A percentile compares a stretch with the other conserved stretches of the same genome.
These are phyloP conservation scores for Linum tenue DNA, from an alignment of 345 rosid genomes.

Conservation along the genomic window DNA sequence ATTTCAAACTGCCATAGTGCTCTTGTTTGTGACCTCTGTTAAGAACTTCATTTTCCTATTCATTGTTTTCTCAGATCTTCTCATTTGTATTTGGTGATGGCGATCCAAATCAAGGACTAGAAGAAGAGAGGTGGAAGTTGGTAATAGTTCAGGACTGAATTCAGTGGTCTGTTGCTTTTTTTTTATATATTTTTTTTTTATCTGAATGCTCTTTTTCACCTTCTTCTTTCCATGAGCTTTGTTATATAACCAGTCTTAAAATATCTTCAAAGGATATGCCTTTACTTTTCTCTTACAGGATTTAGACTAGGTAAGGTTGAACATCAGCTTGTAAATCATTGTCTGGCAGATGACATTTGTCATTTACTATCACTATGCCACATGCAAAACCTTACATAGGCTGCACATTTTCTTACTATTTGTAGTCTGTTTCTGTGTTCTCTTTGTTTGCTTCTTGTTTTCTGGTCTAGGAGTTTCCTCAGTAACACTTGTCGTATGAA, in stretches of 20 bases:
- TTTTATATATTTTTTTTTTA: no score
- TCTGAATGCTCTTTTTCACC: no score
- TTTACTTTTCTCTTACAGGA: neutral
- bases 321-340: neutral
- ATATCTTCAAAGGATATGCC: neutral
- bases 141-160: conserved; percentile 62
- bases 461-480: no score
- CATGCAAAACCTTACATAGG: no score
- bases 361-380: no score
- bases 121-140: conserved; percentile 99
- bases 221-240: neutral
- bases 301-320: neutral
- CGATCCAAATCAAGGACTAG: conserved; percentile 94
- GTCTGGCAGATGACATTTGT: no score
- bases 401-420: no score
- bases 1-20: conserved; percentile 11
- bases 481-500: no score
- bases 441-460: no score
- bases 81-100: conserved; percentile 99
- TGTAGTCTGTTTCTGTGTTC: no score
- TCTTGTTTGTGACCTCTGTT: conserved; percentile 9
- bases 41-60: conserved; percentile 12
- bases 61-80: conserved; percentile 53
- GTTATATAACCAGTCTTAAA: neutral
- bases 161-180: conserved; percentile 36